Evolutionary conservation across 192 early-diverging fungal species (phyloP), one percentile per base, ranked within the genome.

Genomic region (Linnemannia hyalina): DNA sequence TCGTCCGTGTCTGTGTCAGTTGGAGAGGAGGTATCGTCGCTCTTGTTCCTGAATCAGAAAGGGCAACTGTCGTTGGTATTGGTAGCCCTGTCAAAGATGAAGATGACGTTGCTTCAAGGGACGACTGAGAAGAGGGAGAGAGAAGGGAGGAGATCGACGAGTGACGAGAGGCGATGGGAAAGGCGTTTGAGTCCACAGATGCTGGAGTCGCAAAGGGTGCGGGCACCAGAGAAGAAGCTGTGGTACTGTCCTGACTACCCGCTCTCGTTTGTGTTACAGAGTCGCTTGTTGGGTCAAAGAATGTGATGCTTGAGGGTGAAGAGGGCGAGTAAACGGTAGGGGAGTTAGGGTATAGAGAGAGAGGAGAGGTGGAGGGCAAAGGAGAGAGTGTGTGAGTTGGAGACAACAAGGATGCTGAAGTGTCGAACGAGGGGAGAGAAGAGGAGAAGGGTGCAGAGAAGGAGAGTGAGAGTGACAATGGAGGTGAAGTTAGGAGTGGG

Each of bases 381-480:
- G 78, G 54, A 40, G 78, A 73, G n/a, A 76, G 44, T 9, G 75
- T 47, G 15, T 55, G 73, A n/a, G 55, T 44, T 11, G 75, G 69
- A 60, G 78, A 68, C 20, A 65, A 55, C 20, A 52, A 68, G 18
- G 70, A 41, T 38, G 46, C 35, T 42, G 65, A 80, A 18, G 35
- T 20, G 23, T 72, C 75, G 63, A 86, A 74, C 47, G 75, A 75
- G 40, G 75, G 63, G 65, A 85, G 74, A n/a, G 83, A 76, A 35
- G 74, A 73, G 13, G 83, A 76, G 46, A 85, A 76, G 11, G 77
- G 26, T 22, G 70, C 42, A 60, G 75, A 77, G 71, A 82, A 82
- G 38, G 83, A 80, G 73, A 85, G 70, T 26, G 78, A 71, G 57
- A 84, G 76, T 35, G 85, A 73, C 16, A 80, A 70, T 32, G 82